Base-by-base conservation (phyloP, 768 basidiomycete genomes). In the Pholiota conissans region DNA sequence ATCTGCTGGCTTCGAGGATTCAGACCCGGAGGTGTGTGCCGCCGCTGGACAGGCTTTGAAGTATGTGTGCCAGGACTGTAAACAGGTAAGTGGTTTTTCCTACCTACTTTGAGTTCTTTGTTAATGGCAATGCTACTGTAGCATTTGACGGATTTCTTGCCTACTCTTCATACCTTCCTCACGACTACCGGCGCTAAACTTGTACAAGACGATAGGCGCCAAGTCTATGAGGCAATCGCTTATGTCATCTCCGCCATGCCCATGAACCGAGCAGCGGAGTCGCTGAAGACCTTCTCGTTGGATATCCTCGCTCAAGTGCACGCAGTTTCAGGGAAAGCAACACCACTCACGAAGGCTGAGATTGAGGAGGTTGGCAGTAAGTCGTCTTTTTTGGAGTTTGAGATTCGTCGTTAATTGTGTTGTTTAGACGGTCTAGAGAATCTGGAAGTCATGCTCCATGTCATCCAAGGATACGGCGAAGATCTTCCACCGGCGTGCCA, bases 21-120 rank as follows among this genome's bases (percentile, higher is more conserved):
- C 79, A 2, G 91, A 93, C 68, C 53, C 71, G 0, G 93, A 97
- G 66, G 95, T 98, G 29, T 85, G 85, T 61, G 93, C 94, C 18
- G 97, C 97, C 18, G 93, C 97, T 3, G 93, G 95, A 2, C 94
- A 97, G 69, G 95, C 97, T 8, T 80, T 99, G 75, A 96, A 95
- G 70, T 98, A 91, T 73, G 80, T 99, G 60, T 98, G 96, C 72
- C 90, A 97, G 69, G 97, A 99, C 71, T 98, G 97, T 76, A 93
- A 89, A 77, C 78, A 83, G 77, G 93, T 92, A 66, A 61, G 76
- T 40, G 2, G 2, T 61, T 28, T 37, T 26, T 58, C 28, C 35
- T 46, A 29, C 28, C 13, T 13, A 24, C 11, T 54, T 14, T 27
- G 22, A 22, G 10, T 42, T 8, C 53, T 13, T 29, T 35, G 52